These are phyloP conservation scores for Puccinia hordei DNA, from an alignment of 1,284 basidiomycete species.

Conservation along the genomic window DNA sequence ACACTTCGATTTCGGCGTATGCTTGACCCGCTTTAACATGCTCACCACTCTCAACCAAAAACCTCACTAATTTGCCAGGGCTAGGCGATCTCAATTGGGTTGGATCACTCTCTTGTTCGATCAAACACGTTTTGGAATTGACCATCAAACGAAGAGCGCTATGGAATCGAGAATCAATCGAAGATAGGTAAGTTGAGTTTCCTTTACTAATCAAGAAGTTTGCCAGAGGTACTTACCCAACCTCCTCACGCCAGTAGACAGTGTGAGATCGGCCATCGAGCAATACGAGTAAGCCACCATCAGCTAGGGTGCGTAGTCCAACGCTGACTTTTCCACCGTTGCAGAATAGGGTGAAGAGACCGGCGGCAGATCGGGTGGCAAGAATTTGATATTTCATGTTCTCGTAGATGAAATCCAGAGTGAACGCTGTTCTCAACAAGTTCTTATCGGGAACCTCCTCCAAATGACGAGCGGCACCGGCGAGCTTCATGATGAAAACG, in stretches of 20 bases:
- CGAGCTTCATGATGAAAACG: no score
- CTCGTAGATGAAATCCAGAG: conserved; percentile 92
- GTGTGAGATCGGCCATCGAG: conserved; percentile 95
- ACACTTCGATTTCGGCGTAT: no score
- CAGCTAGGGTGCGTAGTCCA: conserved; percentile 84
- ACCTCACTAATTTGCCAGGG: no score
- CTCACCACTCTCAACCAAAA: no score
- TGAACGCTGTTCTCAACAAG: conserved; percentile 93
- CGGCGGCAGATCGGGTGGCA: conserved; percentile 83
- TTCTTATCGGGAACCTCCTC: conserved; percentile 93
- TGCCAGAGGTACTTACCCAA: conserved; percentile 62
- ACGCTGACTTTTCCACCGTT: conserved; percentile 91
- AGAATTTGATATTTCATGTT: conserved; percentile 94
- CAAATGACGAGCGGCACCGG: no score
- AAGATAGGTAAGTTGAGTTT: neutral
- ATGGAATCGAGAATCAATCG: no score
- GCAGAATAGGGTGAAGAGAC: conserved; percentile 89
- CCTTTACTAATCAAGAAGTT: neutral
- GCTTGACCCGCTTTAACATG: no score
- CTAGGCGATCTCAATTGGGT: no score
- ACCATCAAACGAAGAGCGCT: no score
- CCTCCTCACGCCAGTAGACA: conserved; percentile 97
- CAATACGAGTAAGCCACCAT: conserved; percentile 89
- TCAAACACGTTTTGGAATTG: no score
- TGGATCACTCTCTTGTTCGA: no score